A percentile compares a stretch with the other conserved stretches of the same genome.
These are phyloP conservation scores for Arthrobotrys megalospora DNA, from an alignment of 2,329 filamentous ascomycete genomes.

Conservation along the genomic window DNA sequence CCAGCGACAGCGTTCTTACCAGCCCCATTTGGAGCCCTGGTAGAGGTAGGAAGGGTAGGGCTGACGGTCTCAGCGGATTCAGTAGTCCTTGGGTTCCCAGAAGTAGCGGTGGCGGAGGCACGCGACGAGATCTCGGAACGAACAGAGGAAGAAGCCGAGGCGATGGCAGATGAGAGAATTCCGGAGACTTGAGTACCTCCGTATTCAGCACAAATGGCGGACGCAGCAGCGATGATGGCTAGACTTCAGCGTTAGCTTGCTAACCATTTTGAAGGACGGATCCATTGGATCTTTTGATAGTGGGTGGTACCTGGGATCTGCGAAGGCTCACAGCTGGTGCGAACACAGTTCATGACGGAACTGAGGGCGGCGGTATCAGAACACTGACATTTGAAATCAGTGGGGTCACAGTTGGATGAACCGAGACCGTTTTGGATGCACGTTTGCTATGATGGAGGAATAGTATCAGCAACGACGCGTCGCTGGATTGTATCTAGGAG, in stretches of 20 bases:
- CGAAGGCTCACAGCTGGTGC: conserved; percentile 23
- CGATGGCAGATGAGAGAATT: conserved; percentile 24
- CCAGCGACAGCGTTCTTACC: background rate
- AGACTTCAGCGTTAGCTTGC: background rate
- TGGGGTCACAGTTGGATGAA: conserved; percentile 42
- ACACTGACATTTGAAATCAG: conserved; percentile 50
- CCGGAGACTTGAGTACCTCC: conserved; percentile 10
- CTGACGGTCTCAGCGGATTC: background rate
- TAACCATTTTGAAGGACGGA: background rate
- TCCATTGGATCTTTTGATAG: background rate
- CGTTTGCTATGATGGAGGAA: conserved; percentile 10
- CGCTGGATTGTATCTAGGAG: background rate
- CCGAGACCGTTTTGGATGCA: conserved; percentile 47
- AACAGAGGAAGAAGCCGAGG: background rate
- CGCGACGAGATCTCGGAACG: conserved; percentile 23
- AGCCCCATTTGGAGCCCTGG: conserved; percentile 20
- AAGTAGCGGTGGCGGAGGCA: background rate
- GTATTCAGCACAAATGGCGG: conserved; percentile 40
- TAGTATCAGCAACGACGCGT: background rate
- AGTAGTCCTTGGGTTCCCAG: conserved; percentile 1
- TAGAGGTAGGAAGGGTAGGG: conserved; percentile 5
- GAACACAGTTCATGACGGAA: conserved; percentile 41
- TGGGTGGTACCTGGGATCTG: conserved; percentile 36
- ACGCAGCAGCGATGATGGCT: conserved; percentile 52
- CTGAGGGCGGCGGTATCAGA: conserved; percentile 36